A percentile compares a stretch with the other conserved stretches of the same genome.
These are phyloP conservation scores for Lignosus rhinocerotis DNA, from an alignment of 1,284 basidiomycete species.

Conservation along the genomic window DNA sequence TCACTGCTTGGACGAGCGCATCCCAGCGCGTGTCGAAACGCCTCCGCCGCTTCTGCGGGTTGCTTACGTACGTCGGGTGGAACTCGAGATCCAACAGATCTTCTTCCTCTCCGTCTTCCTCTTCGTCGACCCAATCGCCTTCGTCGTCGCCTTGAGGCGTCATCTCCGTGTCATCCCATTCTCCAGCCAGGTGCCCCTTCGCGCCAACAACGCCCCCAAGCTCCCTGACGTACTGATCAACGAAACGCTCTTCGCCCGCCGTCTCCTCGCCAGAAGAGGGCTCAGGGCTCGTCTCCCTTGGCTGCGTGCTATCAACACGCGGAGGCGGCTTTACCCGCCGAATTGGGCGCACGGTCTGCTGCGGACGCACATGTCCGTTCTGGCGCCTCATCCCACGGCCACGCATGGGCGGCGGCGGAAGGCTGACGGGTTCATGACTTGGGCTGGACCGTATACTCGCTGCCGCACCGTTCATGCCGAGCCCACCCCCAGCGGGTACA, in stretches of 20 bases:
- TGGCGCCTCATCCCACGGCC: conserved; percentile 38
- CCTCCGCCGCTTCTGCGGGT: conserved; percentile 63
- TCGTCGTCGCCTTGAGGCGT: conserved; percentile 35
- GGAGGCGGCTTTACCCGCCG: conserved; percentile 58
- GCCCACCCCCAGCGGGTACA: conserved; percentile 45
- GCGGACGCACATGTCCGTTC: conserved; percentile 38
- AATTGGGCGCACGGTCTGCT: conserved; percentile 27
- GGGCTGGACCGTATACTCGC: conserved; percentile 73
- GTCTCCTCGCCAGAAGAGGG: conserved; percentile 58
- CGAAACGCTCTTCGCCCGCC: conserved; percentile 54
- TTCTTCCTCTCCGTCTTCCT: conserved; percentile 64
- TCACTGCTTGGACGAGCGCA: conserved; percentile 65
- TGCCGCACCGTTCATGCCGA: conserved; percentile 34
- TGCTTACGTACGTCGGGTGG: conserved; percentile 68
- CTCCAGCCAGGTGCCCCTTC: conserved; percentile 11
- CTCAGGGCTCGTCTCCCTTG: conserved; percentile 76
- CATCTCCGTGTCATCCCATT: conserved; percentile 18
- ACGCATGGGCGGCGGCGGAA: conserved; percentile 48
- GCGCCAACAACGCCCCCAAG: conserved; percentile 33
- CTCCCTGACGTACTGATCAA: conserved; percentile 40
- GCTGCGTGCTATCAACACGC: conserved; percentile 77
- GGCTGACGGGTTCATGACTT: conserved; percentile 66
- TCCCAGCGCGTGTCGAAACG: conserved; percentile 78
- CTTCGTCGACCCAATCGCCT: conserved; percentile 75
- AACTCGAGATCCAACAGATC: conserved; percentile 75